Percentiles rank a stretch among this genome's conserved stretches.
Evolutionary conservation across 331 rosid genomes (phyloP).

Genomic region (Ulmus americana): DNA sequence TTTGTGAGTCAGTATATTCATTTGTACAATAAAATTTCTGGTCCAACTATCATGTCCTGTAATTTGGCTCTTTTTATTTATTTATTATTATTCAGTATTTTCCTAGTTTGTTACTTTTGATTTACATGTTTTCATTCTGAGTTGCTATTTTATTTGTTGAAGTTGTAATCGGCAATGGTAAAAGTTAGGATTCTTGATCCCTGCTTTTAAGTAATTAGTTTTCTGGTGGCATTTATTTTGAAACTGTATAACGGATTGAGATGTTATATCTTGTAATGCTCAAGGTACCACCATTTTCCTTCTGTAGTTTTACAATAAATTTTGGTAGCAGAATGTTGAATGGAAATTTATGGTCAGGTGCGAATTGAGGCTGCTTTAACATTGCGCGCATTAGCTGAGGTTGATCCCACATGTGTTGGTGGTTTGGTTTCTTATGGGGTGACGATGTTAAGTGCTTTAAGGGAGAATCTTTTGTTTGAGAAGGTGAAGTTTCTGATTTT

Average conservation of each 20-base stretch:
- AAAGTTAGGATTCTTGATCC: background rate
- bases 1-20: constrained; percentile 6
- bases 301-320: background rate
- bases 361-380: constrained; percentile 92
- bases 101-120: constrained; percentile 11
- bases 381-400: constrained; percentile 81
- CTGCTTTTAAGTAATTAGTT: background rate
- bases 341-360: constrained; percentile 46
- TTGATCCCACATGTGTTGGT: constrained; percentile 96
- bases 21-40: background rate
- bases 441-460: constrained; percentile 76
- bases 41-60: background rate
- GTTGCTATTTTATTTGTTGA: background rate
- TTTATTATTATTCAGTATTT: constrained; percentile 2
- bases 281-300: background rate
- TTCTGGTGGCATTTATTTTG: background rate
- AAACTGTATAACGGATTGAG: background rate
- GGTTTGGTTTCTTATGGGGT: constrained; percentile 91
- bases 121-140: background rate
- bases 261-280: background rate
- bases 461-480: constrained; percentile 84
- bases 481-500: constrained; percentile 50
- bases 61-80: constrained; percentile 6
- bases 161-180: constrained; percentile 3
- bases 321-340: constrained; percentile 11